Evolutionary conservation across 495 filamentous ascomycete species (phyloP).

Genomic region (Lasiosphaeria ovina): DNA sequence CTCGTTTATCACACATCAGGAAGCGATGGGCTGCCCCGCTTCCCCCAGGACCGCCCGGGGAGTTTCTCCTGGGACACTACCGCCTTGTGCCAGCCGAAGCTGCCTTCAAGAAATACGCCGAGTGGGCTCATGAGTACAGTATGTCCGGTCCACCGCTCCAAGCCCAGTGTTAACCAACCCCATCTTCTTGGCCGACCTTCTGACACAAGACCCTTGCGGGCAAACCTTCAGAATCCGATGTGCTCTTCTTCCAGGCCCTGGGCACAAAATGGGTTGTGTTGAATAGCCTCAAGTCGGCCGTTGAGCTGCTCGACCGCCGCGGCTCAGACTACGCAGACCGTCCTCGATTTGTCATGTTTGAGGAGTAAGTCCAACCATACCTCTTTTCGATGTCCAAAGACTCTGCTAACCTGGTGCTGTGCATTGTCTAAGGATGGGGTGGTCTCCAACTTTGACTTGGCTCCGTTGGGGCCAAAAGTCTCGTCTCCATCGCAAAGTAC

Average conservation of each 20-base stretch:
- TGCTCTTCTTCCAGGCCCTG: conserved; percentile 41
- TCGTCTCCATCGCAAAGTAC: conserved; percentile 42
- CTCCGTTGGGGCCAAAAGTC: conserved; percentile 47
- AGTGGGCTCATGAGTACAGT: conserved; percentile 42
- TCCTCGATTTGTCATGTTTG: conserved; percentile 49
- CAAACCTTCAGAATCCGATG: conserved; percentile 24
- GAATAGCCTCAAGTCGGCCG: conserved; percentile 39
- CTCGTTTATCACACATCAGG: not conserved
- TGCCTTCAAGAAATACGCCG: conserved; percentile 40
- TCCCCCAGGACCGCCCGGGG: conserved; percentile 39
- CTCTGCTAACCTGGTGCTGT: not conserved
- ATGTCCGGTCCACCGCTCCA: conserved; percentile 7
- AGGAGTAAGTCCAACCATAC: conserved; percentile 30
- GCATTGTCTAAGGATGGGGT: conserved; percentile 37
- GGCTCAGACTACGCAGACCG: conserved; percentile 46
- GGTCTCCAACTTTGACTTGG: conserved; percentile 47
- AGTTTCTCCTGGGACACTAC: conserved; percentile 43
- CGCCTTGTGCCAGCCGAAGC: conserved; percentile 39
- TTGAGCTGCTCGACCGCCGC: conserved; percentile 43
- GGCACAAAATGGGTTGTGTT: conserved; percentile 44
- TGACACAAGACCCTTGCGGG: no score
- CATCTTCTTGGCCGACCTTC: no score
- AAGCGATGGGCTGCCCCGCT: conserved; percentile 18
- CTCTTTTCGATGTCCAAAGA: not conserved
- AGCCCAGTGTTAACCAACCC: not conserved